Evolutionary conservation across 208 protist genomes (phyloP).

Genomic region (Wallacemonas sp.): DNA sequence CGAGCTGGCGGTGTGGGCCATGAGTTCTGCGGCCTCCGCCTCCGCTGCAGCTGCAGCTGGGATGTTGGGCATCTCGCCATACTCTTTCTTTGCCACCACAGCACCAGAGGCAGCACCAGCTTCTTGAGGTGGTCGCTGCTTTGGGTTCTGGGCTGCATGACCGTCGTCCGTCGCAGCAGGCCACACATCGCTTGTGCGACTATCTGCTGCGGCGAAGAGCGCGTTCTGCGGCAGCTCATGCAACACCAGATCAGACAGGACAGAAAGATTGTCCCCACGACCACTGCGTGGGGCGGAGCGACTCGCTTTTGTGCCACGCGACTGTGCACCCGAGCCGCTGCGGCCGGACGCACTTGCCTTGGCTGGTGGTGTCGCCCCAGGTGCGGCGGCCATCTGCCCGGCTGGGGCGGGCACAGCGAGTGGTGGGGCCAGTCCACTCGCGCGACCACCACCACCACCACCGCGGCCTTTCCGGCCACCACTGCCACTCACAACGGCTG

Average conservation of each 20-base stretch:
- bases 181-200: background rate
- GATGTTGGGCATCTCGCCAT: background rate
- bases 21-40: too few species aligned
- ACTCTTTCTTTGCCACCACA: too few species aligned
- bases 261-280: constrained; percentile 3
- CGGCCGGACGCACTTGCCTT: too few species aligned
- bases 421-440: background rate
- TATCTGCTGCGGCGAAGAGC: background rate
- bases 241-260: constrained; percentile 5
- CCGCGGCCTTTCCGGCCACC: background rate
- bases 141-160: too few species aligned
- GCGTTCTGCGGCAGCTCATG: background rate
- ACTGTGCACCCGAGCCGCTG: too few species aligned
- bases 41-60: background rate
- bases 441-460: background rate
- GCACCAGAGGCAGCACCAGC: too few species aligned
- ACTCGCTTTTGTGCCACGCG: background rate
- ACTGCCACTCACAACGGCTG: too few species aligned
- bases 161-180: background rate
- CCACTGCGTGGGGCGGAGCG: background rate
- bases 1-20: background rate
- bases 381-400: too few species aligned
- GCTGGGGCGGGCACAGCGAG: background rate
- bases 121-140: too few species aligned
- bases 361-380: too few species aligned